phyloP scores from a whole-genome alignment of 2,329 filamentous ascomycete species.

The Arachnomyces sp. region DNA sequence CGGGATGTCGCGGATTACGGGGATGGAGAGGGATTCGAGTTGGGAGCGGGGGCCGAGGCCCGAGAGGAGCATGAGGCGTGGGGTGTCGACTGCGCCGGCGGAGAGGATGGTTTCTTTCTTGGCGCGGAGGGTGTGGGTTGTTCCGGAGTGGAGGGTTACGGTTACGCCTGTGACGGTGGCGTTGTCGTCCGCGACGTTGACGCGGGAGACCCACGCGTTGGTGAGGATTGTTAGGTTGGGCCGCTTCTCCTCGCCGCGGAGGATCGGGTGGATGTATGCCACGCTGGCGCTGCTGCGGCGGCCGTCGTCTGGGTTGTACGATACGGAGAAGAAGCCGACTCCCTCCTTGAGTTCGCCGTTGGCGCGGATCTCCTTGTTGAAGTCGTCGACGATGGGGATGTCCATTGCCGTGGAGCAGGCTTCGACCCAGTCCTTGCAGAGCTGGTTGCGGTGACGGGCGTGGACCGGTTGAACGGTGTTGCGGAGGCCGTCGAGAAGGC shows the following conservation, averaged over 20 bases:
- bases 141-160: constrained; percentile 55
- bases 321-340: constrained; percentile 83
- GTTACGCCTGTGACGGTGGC: constrained; percentile 62
- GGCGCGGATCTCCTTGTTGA: constrained; percentile 72
- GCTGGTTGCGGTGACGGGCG: constrained; percentile 74
- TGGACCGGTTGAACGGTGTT: constrained; percentile 90
- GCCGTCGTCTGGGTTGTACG: constrained; percentile 84
- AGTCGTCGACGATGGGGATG: constrained; percentile 75
- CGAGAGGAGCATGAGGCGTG: constrained; percentile 54
- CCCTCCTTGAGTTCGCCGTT: constrained; percentile 65
- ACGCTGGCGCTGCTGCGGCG: constrained; percentile 78
- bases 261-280: constrained; percentile 86
- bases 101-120: constrained; percentile 70
- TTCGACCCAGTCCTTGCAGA: constrained; percentile 83
- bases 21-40: constrained; percentile 44
- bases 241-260: constrained; percentile 71
- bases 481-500: constrained; percentile 71
- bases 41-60: constrained; percentile 45
- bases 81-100: constrained; percentile 74
- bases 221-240: constrained; percentile 81
- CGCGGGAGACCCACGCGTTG: constrained; percentile 75
- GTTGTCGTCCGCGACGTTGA: constrained; percentile 59
- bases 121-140: constrained; percentile 48
- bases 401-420: constrained; percentile 69
- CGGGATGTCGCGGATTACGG: constrained; percentile 52